Evolutionary conservation across 139 green algal species (phyloP).

Genomic region (Chlorella sp.): DNA sequence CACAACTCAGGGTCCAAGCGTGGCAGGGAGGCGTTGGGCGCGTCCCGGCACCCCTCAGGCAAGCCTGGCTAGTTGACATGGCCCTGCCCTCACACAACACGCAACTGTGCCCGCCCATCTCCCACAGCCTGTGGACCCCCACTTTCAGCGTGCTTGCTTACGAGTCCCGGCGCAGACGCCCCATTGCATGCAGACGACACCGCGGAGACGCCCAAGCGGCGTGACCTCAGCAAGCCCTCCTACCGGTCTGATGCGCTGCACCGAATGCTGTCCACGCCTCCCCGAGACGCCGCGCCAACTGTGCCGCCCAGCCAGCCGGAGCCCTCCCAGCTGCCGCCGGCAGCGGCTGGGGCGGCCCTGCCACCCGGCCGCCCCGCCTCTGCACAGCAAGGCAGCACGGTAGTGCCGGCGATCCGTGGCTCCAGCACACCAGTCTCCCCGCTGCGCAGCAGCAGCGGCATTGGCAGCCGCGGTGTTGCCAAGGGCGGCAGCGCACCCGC

Average conservation of each 20-base stretch:
- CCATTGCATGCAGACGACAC: neutral
- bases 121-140: neutral
- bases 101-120: neutral
- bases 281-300: too few relatives aligned
- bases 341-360: too few relatives aligned
- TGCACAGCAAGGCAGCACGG: neutral
- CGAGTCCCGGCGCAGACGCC: neutral
- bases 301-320: too few relatives aligned
- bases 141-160: neutral
- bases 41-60: neutral
- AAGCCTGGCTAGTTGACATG: neutral
- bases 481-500: neutral
- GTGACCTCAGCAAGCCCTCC: conserved; percentile 30
- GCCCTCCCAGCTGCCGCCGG: too few relatives aligned
- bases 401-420: neutral
- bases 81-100: neutral
- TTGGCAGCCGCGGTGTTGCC: neutral
- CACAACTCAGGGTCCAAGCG: conserved; percentile 13
- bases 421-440: neutral
- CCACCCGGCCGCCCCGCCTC: neutral
- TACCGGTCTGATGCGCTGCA: conserved; percentile 25
- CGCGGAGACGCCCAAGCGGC: neutral
- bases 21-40: conserved; percentile 6
- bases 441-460: neutral
- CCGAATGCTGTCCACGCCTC: conserved; percentile 6